Conservation (phyloP, 2,329 filamentous ascomycete genomes). For the Exophiala lecanii-corni region DNA sequence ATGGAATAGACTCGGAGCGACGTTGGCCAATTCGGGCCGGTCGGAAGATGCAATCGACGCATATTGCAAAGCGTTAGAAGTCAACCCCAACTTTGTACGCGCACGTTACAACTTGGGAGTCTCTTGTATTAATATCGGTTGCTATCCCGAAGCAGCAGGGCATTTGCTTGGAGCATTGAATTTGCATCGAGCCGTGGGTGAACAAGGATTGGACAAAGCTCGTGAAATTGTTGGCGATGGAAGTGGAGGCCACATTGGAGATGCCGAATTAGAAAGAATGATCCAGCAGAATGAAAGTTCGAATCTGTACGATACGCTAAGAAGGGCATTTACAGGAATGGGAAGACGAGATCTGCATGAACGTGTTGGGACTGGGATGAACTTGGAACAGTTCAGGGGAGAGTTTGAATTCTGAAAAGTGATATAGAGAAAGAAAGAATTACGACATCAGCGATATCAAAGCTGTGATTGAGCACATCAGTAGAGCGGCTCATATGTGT, state of each 20-base stretch:
- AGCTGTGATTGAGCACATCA: too few species aligned
- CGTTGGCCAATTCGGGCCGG: conserved; percentile 87
- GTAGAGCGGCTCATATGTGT: too few species aligned
- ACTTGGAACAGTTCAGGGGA: conserved; percentile 79
- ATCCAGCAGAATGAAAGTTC: conserved; percentile 94
- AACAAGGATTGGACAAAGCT: conserved; percentile 75
- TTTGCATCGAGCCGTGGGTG: conserved; percentile 93
- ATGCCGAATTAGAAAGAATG: conserved; percentile 78
- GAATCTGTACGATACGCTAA: conserved; percentile 89
- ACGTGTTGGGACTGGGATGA: conserved; percentile 81
- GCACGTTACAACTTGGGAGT: conserved; percentile 96
- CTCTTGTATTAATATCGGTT: conserved; percentile 95
- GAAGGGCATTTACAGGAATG: conserved; percentile 97
- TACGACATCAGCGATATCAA: too few species aligned
- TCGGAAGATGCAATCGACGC: conserved; percentile 95
- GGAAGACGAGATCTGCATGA: conserved; percentile 81
- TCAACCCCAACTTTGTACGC: conserved; percentile 94
- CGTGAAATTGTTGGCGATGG: conserved; percentile 69
- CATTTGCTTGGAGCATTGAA: conserved; percentile 86
- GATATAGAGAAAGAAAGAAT: too few species aligned
- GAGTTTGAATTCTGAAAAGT: conserved; percentile 82
- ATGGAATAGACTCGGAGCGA: conserved; percentile 95
- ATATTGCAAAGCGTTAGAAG: conserved; percentile 84
- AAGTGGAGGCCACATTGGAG: conserved; percentile 49
- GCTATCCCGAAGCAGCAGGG: conserved; percentile 85